Evolutionary conservation across 1,284 basidiomycete species (phyloP).

Genomic region (Ganoderma resinaceum): DNA sequence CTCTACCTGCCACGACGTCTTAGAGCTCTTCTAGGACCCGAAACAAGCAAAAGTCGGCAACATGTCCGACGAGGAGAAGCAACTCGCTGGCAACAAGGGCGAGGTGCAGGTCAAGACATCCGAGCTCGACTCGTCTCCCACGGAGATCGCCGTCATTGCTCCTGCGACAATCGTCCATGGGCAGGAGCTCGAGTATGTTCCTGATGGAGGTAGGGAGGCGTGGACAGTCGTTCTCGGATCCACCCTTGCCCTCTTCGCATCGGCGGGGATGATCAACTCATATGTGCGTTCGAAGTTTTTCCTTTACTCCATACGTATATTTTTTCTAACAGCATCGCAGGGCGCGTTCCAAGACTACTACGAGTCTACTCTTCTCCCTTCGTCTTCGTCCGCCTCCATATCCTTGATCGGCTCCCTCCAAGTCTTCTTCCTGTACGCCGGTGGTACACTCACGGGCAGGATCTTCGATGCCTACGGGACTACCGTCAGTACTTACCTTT

Average conservation of each 20-base stretch:
- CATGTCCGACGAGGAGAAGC: slow-evolving; percentile 1
- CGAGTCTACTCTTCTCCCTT: slow-evolving; percentile 26
- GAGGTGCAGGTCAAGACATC: neutral
- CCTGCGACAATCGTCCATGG: neutral
- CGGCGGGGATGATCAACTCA: slow-evolving; percentile 31
- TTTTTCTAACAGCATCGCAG: neutral
- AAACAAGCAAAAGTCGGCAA: neutral
- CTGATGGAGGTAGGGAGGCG: slow-evolving; percentile 26
- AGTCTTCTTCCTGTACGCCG: slow-evolving; percentile 47
- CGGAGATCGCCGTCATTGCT: neutral
- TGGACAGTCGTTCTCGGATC: slow-evolving; percentile 30
- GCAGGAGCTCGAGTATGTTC: slow-evolving; percentile 20
- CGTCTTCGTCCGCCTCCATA: slow-evolving; percentile 36
- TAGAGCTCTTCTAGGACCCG: neutral
- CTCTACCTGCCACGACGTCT: neutral
- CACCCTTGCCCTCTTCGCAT: slow-evolving; percentile 26
- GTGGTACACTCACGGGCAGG: slow-evolving; percentile 40
- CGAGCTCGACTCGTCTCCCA: neutral
- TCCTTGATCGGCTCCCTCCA: slow-evolving; percentile 54
- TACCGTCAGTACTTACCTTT: slow-evolving; percentile 18
- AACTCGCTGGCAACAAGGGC: neutral
- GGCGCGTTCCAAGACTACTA: slow-evolving; percentile 32
- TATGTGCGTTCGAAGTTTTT: slow-evolving; percentile 22
- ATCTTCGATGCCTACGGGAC: slow-evolving; percentile 47
- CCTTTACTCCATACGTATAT: neutral